Percentiles rank a stretch among this genome's conserved stretches.
These are phyloP conservation scores for Lotmaria passim DNA, from an alignment of 208 protist genomes.

Conservation along the genomic window DNA sequence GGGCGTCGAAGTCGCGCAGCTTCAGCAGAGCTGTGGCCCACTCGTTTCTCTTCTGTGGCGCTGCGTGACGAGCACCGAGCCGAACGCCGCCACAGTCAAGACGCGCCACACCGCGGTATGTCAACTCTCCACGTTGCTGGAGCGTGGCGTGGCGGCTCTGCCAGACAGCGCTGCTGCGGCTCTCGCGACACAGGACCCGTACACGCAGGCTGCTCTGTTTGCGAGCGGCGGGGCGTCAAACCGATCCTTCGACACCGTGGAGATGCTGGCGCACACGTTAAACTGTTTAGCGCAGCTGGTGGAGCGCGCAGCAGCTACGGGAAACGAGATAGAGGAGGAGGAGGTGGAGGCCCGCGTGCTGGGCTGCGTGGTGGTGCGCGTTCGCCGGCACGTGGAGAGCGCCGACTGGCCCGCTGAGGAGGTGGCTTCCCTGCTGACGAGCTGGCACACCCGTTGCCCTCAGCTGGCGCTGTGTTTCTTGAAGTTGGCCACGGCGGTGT, in stretches of 20 bases:
- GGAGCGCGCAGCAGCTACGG: background rate
- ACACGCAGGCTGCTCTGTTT: constrained; percentile 41
- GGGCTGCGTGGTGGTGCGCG: background rate
- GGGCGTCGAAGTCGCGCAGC: constrained; percentile 1
- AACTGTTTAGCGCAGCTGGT: constrained; percentile 29
- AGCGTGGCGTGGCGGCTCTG: constrained; percentile 7
- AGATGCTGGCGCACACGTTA: constrained; percentile 28
- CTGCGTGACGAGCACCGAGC: background rate
- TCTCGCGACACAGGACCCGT: constrained; percentile 24
- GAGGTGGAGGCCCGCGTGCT: constrained; percentile 5
- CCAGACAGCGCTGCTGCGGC: constrained; percentile 11
- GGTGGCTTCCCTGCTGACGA: constrained; percentile 35
- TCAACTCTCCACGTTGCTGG: constrained; percentile 17
- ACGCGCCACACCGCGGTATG: constrained; percentile 7
- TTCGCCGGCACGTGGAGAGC: constrained; percentile 10
- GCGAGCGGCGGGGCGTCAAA: constrained; percentile 18
- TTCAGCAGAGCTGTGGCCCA: constrained; percentile 1
- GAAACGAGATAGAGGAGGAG: constrained; percentile 7
- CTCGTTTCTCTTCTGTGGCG: constrained; percentile 9
- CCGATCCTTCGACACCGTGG: constrained; percentile 22
- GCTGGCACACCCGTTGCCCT: constrained; percentile 40
- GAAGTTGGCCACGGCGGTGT: constrained; percentile 24
- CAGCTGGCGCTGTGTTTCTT: constrained; percentile 31
- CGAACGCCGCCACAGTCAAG: background rate
- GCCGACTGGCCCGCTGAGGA: constrained; percentile 13